phyloP scores from a whole-genome alignment of 192 early-diverging fungal species.

The Coemansia sp. region DNA sequence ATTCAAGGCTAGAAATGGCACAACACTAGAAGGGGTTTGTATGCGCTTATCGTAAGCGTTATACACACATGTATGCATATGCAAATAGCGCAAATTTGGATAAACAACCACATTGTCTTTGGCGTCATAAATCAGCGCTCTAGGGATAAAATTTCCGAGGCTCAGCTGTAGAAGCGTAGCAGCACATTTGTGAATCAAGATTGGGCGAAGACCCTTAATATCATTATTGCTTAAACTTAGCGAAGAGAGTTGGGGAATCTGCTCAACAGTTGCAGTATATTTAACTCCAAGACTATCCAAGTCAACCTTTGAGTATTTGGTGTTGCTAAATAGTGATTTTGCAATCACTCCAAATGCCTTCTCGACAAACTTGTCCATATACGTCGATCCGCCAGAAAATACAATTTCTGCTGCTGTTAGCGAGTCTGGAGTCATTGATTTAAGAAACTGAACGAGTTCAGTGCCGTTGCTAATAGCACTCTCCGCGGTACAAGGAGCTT shows the following conservation, averaged over 20 bases:
- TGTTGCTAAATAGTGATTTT: not conserved
- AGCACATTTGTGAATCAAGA: not conserved
- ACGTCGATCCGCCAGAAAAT: not conserved
- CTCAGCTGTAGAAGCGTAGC: not conserved
- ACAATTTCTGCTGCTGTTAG: not conserved
- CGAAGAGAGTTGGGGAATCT: not conserved
- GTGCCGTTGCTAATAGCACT: not conserved
- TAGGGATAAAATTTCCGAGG: not conserved
- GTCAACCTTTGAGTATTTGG: not conserved
- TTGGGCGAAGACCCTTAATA: not conserved
- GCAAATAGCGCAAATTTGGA: constrained; percentile 3
- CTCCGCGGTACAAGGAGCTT: not conserved
- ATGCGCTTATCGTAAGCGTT: not conserved
- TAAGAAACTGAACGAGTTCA: not conserved
- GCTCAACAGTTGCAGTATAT: not conserved
- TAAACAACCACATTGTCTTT: not conserved
- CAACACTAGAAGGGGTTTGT: not conserved
- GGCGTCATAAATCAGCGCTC: not conserved
- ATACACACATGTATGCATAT: not conserved
- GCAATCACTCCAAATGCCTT: not conserved
- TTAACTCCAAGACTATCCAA: not conserved
- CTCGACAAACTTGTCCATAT: not conserved
- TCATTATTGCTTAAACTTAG: not conserved
- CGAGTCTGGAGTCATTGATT: not conserved
- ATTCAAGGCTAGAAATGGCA: not conserved